A percentile compares a stretch with the other conserved stretches of the same genome.
Conservation (phyloP, 2,329 filamentous ascomycete species). For the Fusarium graminum region DNA sequence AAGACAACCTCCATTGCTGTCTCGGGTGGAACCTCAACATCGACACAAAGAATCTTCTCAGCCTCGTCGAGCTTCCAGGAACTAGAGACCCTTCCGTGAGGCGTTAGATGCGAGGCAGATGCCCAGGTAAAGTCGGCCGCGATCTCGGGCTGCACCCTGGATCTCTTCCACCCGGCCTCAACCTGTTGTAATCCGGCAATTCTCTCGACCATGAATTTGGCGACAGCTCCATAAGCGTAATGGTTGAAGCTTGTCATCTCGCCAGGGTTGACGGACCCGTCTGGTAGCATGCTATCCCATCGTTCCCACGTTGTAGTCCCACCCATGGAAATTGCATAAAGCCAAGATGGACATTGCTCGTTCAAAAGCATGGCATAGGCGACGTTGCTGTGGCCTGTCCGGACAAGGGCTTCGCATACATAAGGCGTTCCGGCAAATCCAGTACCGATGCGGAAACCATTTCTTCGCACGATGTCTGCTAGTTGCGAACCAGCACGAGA, state of each 20-base stretch:
- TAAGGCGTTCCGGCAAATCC: constrained; percentile 58
- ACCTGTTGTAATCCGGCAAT: constrained; percentile 43
- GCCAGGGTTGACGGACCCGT: constrained; percentile 56
- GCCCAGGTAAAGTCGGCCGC: constrained; percentile 41
- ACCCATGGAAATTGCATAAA: constrained; percentile 56
- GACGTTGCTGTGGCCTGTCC: constrained; percentile 36
- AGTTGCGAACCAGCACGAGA: constrained; percentile 33
- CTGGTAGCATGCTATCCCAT: constrained; percentile 57
- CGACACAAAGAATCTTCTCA: constrained; percentile 11
- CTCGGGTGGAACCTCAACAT: constrained; percentile 33
- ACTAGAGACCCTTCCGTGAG: constrained; percentile 41
- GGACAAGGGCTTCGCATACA: constrained; percentile 41
- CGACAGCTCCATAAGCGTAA: constrained; percentile 58
- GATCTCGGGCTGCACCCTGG: constrained; percentile 33
- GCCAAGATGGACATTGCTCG: constrained; percentile 54
- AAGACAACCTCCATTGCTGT: constrained; percentile 44
- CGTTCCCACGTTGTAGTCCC: constrained; percentile 60
- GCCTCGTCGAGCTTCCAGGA: constrained; percentile 35
- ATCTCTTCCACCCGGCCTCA: constrained; percentile 47
- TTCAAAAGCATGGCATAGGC: constrained; percentile 57
- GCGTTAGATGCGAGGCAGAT: constrained; percentile 38
- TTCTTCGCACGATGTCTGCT: constrained; percentile 34
- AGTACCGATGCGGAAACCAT: constrained; percentile 41
- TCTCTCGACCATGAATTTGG: constrained; percentile 53
- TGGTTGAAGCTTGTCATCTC: constrained; percentile 60